Conservation (phyloP, 176 grass and related monocot species). For the Rhynchospora tenuis region DNA sequence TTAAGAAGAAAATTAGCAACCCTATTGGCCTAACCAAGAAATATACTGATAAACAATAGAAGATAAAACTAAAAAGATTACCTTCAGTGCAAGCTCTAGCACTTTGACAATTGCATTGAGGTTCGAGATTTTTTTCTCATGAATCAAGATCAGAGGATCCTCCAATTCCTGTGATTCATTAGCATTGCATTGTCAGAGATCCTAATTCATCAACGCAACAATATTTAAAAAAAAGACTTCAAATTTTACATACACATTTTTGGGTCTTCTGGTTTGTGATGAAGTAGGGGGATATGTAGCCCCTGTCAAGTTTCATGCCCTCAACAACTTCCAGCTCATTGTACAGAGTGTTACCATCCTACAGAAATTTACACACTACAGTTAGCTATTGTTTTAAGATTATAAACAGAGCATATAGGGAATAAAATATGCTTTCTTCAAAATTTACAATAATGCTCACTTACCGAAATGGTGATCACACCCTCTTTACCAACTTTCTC, state of each 20-base stretch:
- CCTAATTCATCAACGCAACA: neutral
- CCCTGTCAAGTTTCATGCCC: conserved; percentile 96
- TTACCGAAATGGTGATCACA: conserved; percentile 91
- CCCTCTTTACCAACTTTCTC: conserved; percentile 99
- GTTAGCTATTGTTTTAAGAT: neutral
- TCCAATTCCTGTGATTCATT: conserved; percentile 62
- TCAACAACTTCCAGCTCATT: conserved; percentile 99
- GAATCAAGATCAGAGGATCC: conserved; percentile 84
- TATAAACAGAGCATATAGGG: neutral
- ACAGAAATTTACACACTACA: conserved; percentile 5
- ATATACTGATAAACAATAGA: neutral
- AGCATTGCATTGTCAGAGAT: neutral
- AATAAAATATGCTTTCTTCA: neutral
- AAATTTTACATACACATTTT: conserved; percentile 85
- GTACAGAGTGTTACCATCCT: conserved; percentile 93
- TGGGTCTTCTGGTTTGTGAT: conserved; percentile 84
- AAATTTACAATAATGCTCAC: conserved; percentile 12
- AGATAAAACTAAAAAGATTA: conserved; percentile 10
- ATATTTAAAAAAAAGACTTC: neutral
- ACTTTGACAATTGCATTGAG: conserved; percentile 73
- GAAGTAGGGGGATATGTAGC: conserved; percentile 99
- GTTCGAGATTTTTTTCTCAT: conserved; percentile 94
- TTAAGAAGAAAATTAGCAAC: neutral
- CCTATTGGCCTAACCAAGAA: neutral
- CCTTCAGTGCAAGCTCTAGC: conserved; percentile 78